Base-by-base conservation (phyloP, 441 rosid species). In the Capsella rubella region DNA sequence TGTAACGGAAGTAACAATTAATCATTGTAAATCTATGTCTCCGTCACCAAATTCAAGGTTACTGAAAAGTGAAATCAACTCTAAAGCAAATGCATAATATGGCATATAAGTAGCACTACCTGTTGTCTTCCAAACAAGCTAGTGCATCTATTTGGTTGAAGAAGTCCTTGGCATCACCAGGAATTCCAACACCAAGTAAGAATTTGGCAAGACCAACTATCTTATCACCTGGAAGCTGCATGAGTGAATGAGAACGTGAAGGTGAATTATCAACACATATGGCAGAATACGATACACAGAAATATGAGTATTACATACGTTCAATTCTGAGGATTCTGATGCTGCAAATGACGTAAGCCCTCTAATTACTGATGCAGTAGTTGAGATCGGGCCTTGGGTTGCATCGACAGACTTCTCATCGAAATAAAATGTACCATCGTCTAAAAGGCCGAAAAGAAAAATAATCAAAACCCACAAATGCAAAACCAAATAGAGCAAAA, bases 201-300 rank as follows among this genome's bases (percentile, higher is more conserved):
- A 87, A 91, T 80, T 85, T 93, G 28, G 97, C 97, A 85, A 95
- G 71, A 73, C 98, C 95, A 81, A 93, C 80, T 62, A 91, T 79
- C 76, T 83, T 87, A 72, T 88, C 89, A 39, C 87, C 85, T 46
- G 91, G 87, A 71, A 93, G 86, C 99, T 95, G 88, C 83, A 86
- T 75, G 65, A 40, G 27, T 51, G 74, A 80, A 85, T 74, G 25
- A 57, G 40, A 74, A 64, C 69, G 2, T 73, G 76, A 69, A 81
- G 21, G 75, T 69, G 4, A 29, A 34, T n/a, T 45, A 64, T 34
- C 55, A 71, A 72, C 25, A 67, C 54, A 56, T 27, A 4, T n/a
- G 73, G 31, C 39, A 35, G 50, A 60, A 32, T 35, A 55, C 18
- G 69, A 70, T 54, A 63, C 58, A 51, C 4, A 18, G 25, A 79